A percentile compares a stretch with the other conserved stretches of the same genome.
Evolutionary conservation across 169 alveolate genomes (phyloP).

Genomic region (Condylostoma magnum): DNA sequence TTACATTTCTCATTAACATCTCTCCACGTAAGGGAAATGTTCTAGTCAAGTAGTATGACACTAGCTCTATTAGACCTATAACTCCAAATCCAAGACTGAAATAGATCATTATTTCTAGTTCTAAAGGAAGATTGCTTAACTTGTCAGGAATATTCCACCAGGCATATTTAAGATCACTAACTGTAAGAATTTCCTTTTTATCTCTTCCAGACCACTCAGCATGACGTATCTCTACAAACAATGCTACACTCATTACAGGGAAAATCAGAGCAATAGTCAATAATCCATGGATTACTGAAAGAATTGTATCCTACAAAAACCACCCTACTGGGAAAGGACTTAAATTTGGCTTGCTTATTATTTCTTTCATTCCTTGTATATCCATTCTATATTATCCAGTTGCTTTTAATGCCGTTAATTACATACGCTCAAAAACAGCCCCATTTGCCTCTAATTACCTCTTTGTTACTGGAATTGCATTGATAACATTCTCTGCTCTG

Average conservation of each 20-base stretch:
- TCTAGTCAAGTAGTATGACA: background rate
- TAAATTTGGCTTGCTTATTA: background rate
- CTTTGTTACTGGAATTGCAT: background rate
- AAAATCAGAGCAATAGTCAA: background rate
- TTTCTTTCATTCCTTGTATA: background rate
- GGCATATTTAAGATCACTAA: background rate
- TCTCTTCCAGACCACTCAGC: background rate
- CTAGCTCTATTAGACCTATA: background rate
- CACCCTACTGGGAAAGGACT: background rate
- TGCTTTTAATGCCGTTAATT: background rate
- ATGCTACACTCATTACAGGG: background rate
- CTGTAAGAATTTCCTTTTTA: background rate
- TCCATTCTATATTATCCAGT: background rate
- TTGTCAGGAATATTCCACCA: constrained; percentile 2
- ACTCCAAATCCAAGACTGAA: background rate
- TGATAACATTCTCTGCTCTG: constrained; percentile 2
- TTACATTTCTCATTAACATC: background rate
- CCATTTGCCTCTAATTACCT: background rate
- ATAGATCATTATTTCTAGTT: background rate
- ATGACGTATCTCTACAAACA: background rate
- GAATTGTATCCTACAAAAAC: background rate
- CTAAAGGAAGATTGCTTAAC: background rate
- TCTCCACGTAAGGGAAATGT: background rate
- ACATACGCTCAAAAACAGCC: background rate
- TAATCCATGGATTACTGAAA: background rate